These are phyloP conservation scores for Ganoderma resinaceum DNA, from an alignment of 1,284 basidiomycete species.

Conservation along the genomic window DNA sequence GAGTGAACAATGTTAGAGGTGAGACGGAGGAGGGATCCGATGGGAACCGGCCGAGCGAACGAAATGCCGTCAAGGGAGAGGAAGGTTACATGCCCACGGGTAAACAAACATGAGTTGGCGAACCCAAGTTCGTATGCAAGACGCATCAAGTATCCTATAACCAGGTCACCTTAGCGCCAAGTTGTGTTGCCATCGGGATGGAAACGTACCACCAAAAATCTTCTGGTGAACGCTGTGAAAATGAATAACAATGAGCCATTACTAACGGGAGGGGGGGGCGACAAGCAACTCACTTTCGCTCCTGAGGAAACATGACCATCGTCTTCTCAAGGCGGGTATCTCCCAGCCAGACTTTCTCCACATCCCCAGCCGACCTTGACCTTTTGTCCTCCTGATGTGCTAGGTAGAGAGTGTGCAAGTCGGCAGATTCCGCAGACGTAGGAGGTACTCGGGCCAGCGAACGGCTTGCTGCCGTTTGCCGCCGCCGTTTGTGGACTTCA, in stretches of 20 bases:
- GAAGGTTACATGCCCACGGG: slow-evolving; percentile 73
- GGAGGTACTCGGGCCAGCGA: slow-evolving; percentile 79
- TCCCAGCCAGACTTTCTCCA: slow-evolving; percentile 70
- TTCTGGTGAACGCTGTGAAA: slow-evolving; percentile 76
- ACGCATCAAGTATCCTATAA: slow-evolving; percentile 62
- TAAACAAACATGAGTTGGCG: slow-evolving; percentile 75
- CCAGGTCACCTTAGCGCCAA: neutral
- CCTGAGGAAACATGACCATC: slow-evolving; percentile 88
- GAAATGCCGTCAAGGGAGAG: slow-evolving; percentile 81
- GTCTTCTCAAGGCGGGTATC: slow-evolving; percentile 70
- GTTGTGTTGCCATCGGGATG: neutral
- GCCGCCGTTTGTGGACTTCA: slow-evolving; percentile 59
- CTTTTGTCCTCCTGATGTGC: slow-evolving; percentile 45
- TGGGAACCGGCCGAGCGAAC: slow-evolving; percentile 82
- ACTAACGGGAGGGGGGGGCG: neutral
- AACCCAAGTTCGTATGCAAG: slow-evolving; percentile 82
- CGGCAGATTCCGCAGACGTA: slow-evolving; percentile 68
- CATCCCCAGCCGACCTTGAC: slow-evolving; percentile 19
- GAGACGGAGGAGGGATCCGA: slow-evolving; percentile 80
- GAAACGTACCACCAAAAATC: slow-evolving; percentile 69
- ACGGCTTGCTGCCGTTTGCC: slow-evolving; percentile 56
- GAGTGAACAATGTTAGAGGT: slow-evolving; percentile 73
- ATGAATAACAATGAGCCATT: neutral
- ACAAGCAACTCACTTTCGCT: slow-evolving; percentile 67
- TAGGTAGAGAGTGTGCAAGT: slow-evolving; percentile 75